Percentiles rank a stretch among this genome's conserved stretches.
These are phyloP conservation scores for Sporothrix euskadiensis DNA, from an alignment of 2,329 filamentous ascomycete species.

Conservation along the genomic window DNA sequence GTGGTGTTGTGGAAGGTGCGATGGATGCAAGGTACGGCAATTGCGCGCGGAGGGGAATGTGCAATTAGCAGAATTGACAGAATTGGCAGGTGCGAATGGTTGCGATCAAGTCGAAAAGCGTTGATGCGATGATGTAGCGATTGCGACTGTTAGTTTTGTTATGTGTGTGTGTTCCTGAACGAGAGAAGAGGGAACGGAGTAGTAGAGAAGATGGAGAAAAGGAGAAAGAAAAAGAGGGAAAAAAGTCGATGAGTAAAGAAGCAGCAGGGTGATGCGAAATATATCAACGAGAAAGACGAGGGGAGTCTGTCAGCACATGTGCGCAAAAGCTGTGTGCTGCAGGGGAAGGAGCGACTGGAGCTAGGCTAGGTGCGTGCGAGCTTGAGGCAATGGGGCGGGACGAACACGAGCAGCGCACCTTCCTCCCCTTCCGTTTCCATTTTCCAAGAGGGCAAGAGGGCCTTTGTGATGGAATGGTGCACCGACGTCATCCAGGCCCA, in stretches of 20 bases:
- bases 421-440: not conserved
- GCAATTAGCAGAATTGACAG: slow-evolving; percentile 6
- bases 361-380: slow-evolving; percentile 19
- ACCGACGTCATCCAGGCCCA: slow-evolving; percentile 24
- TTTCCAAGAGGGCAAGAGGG: not conserved
- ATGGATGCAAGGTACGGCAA: not conserved
- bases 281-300: slow-evolving; percentile 11
- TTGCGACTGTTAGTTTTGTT: not conserved
- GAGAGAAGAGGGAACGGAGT: not conserved
- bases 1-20: slow-evolving; percentile 14
- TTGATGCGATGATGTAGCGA: not conserved
- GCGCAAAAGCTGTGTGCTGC: slow-evolving; percentile 13
- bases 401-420: not conserved
- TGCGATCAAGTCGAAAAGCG: not conserved
- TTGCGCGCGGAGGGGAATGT: not conserved
- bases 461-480: slow-evolving; percentile 20
- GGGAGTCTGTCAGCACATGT: slow-evolving; percentile 27
- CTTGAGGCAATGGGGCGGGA: not conserved
- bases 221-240: slow-evolving; percentile 8
- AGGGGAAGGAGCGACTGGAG: not conserved
- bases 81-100: not conserved
- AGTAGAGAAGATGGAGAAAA: not conserved
- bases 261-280: not conserved
- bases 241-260: slow-evolving; percentile 15
- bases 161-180: not conserved